A percentile compares a stretch with the other conserved stretches of the same genome.
Conservation (phyloP, 176 grass and related monocot species). For the Triticum urartu region DNA sequence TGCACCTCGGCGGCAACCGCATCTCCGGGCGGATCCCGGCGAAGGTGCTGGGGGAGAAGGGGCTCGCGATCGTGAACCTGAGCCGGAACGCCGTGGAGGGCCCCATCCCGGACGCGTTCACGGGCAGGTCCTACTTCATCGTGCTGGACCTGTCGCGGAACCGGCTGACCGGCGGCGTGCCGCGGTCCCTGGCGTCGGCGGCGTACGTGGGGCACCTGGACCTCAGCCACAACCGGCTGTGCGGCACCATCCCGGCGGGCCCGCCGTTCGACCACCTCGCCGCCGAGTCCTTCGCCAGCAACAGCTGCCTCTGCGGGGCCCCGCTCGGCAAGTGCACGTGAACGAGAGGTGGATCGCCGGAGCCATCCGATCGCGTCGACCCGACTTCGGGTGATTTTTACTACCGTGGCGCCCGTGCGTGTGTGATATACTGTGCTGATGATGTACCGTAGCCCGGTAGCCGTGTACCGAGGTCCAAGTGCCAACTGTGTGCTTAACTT, state of each 20-base stretch:
- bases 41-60: slow-evolving; percentile 47
- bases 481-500: too few relatives aligned
- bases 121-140: slow-evolving; percentile 65
- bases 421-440: background rate
- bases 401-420: background rate
- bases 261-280: slow-evolving; percentile 80
- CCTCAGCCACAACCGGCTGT: slow-evolving; percentile 88
- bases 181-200: slow-evolving; percentile 55
- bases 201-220: slow-evolving; percentile 85
- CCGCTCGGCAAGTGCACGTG: slow-evolving; percentile 86
- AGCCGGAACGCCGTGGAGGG: slow-evolving; percentile 81
- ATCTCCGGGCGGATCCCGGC: slow-evolving; percentile 59
- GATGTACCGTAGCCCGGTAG: slow-evolving; percentile 8
- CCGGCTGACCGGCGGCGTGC: slow-evolving; percentile 62
- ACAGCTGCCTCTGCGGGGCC: slow-evolving; percentile 77
- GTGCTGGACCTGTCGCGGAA: slow-evolving; percentile 82
- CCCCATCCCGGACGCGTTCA: slow-evolving; percentile 76
- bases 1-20: slow-evolving; percentile 65
- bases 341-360: slow-evolving; percentile 1
- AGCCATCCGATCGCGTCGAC: background rate
- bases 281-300: slow-evolving; percentile 57
- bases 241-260: slow-evolving; percentile 61
- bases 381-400: background rate
- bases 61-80: slow-evolving; percentile 85
- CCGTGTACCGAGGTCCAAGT: background rate